Base-by-base conservation (phyloP, 2,329 filamentous ascomycete species). In the Xylariaceae sp. region DNA sequence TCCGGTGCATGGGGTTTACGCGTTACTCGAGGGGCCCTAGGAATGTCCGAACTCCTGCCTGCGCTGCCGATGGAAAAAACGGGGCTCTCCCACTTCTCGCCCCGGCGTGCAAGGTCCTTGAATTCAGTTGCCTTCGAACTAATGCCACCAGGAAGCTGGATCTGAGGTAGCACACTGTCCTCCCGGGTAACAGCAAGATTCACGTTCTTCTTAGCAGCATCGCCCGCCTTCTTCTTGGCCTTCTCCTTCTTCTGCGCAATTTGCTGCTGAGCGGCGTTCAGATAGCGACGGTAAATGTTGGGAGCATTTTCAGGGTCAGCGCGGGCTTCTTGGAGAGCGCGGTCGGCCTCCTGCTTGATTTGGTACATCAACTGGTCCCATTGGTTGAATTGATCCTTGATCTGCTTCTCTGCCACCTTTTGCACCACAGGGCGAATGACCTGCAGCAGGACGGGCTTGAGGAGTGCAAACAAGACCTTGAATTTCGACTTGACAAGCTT, bases 401-500 rank as follows among this genome's bases (percentile, higher is more conserved):
- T 90, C 68, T 90, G 85, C 78, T 93, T 90, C 79, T 96, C 93
- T 1, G 96, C 77, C 1, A 88, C 88, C 81, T 94, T 96, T 75
- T 94, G 86, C 60, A 99, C 80, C 15, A 85, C 88, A 39, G 93
- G 92, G 52, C 89, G 88, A 68, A 99, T 83, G 34, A 92, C 85
- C 76, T 88, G 91, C 72, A 97, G 82, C 65, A 96, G 81, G 30
- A 97, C 73, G 3, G 92, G 90, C 82, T 97, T 97, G 80, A 93
- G 88, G 44, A 97, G 72, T 57, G 78, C 79, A 74, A 97, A 96
- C 18, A 97, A 81, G 10, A 94, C 71, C 83, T 97, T 99, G 83
- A 97, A 92, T 74, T 88, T 95, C 55, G 92, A 97, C 80, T 96
- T 86, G 82, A 92, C 92, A 65, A 99, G 75, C 79, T 96, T 96